These are phyloP conservation scores for Sonneratia alba DNA, from an alignment of 345 rosid species.

Conservation along the genomic window DNA sequence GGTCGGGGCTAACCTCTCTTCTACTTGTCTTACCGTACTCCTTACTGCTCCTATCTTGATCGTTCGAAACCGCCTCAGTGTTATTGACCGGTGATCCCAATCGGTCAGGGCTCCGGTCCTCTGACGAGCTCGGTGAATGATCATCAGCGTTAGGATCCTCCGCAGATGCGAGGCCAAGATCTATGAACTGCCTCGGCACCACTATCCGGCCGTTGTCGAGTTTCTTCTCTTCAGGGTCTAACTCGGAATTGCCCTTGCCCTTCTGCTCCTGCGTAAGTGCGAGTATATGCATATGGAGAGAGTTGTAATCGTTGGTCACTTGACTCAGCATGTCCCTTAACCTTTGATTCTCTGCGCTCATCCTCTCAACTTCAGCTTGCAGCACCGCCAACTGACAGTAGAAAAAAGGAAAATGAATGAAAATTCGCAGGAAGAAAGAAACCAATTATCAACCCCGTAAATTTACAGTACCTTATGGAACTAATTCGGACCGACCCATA, in stretches of 20 bases:
- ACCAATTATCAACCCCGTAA: too few relatives aligned
- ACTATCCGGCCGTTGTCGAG: constrained; percentile 11
- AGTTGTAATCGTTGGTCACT: constrained; percentile 33
- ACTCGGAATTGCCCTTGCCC: constrained; percentile 2
- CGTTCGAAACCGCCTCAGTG: constrained; percentile 9
- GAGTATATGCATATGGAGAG: constrained; percentile 35
- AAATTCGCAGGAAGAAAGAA: too few relatives aligned
- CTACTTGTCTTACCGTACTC: constrained; percentile 14
- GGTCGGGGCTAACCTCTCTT: constrained; percentile 38
- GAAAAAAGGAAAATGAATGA: too few relatives aligned
- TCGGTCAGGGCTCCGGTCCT: constrained; percentile 29
- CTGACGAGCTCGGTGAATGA: constrained; percentile 37
- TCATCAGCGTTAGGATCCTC: constrained; percentile 15
- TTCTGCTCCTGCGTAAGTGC: constrained; percentile 24
- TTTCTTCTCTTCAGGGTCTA: constrained; percentile 3
- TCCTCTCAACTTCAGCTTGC: constrained; percentile 39
- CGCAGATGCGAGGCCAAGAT: constrained; percentile 31
- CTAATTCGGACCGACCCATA: background rate
- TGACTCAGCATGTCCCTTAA: constrained; percentile 31
- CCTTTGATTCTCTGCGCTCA: constrained; percentile 42
- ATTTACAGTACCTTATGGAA: background rate
- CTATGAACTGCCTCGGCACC: constrained; percentile 42
- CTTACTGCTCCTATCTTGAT: constrained; percentile 18
- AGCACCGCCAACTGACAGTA: constrained; percentile 31
- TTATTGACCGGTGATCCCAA: constrained; percentile 31